These are phyloP conservation scores for Ceriops decandra DNA, from an alignment of 345 rosid species.

Conservation along the genomic window DNA sequence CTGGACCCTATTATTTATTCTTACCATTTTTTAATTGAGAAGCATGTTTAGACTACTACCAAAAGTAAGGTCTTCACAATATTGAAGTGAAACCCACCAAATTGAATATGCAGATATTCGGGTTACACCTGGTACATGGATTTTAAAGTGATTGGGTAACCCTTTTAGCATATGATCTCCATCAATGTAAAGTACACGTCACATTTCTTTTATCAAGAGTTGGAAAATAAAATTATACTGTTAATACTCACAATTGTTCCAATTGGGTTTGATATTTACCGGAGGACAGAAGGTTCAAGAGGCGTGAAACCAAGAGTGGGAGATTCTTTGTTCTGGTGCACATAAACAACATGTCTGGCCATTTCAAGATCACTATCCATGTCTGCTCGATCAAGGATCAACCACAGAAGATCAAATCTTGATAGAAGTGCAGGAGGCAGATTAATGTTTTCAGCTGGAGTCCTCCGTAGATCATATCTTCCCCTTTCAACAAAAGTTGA, in stretches of 20 bases:
- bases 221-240: too few species aligned
- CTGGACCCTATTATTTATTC: neutral
- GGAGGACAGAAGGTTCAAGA: slow-evolving; percentile 76
- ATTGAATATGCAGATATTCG: too few species aligned
- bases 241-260: neutral
- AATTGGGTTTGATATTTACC: slow-evolving; percentile 41
- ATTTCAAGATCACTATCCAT: slow-evolving; percentile 96
- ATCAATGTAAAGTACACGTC: too few species aligned
- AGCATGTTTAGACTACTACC: neutral
- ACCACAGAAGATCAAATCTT: slow-evolving; percentile 93
- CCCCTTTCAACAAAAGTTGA: slow-evolving; percentile 62
- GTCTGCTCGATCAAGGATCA: slow-evolving; percentile 95
- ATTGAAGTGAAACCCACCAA: too few species aligned
- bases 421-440: slow-evolving; percentile 96
- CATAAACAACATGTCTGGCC: slow-evolving; percentile 92
- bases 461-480: slow-evolving; percentile 89
- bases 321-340: slow-evolving; percentile 85
- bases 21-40: too few species aligned
- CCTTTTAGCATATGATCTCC: too few species aligned
- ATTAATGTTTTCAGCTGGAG: slow-evolving; percentile 96
- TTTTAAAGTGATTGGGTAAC: too few species aligned
- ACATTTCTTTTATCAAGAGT: too few species aligned
- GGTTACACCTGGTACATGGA: too few species aligned
- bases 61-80: slow-evolving; percentile 9
- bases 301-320: slow-evolving; percentile 93